Evolutionary conservation across 2,329 filamentous ascomycete species (phyloP), one percentile per base, ranked within the genome.

Genomic region (Knufia fluminis): DNA sequence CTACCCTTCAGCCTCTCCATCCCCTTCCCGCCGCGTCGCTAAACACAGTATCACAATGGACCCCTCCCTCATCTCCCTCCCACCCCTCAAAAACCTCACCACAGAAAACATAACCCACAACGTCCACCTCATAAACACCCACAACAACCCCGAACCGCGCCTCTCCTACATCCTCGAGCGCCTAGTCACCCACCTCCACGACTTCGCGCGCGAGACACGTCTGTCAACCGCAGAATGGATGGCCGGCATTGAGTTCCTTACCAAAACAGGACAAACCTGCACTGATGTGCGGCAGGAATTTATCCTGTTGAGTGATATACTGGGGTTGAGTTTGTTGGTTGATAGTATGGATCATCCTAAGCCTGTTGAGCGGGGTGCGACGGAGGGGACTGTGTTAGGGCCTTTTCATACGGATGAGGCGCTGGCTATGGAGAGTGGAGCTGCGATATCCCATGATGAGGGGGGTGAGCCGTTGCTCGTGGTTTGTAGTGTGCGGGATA

Each of bases 311-410:
- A 86, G 82, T 57, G 86, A 92, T 66, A 75, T 87, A 36, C 76
- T 91, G 19, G 86, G 86, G 33, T 78, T 92, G 31, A 89, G 84
- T 19, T 77, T 90, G 52, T 78, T 92, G 3, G 82, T 92, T 57
- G 86, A 92, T 69, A 79, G 75, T 58, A 90, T 92, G 71, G 84
- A 89, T 70, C 85, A 91, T 68, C 86, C 86, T 22, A 91, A 88
- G 64, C 85, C 84, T 0, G 62, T 78, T 0, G 65, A 71, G 38
- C 42, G 32, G 14, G 44, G 44, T 16, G 75, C 75, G 23, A 92
- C 86, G 22, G 85, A 91, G 65, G 85, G 86, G 51, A 87, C 85
- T 0, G 84, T 92, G 9, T 77, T 91, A 0, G 86, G 86, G 0
- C 86, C 86, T 32, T 91, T 90, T 71, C 85, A 91, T 71, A 88